These are phyloP conservation scores for Eragrostis nindensis DNA, from an alignment of 176 grass and related monocot species.

Conservation along the genomic window DNA sequence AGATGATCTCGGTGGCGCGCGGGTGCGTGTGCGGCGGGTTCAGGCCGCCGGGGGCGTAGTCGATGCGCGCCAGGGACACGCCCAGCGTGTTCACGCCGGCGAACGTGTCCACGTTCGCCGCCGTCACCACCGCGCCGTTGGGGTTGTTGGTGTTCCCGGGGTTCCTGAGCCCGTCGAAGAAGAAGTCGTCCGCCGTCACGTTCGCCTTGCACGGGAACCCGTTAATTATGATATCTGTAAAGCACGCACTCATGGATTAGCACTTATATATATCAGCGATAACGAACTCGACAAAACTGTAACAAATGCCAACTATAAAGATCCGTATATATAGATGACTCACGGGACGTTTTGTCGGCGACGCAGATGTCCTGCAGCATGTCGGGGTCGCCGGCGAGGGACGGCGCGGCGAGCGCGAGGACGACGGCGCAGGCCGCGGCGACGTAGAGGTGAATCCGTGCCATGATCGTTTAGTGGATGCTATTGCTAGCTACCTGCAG, in stretches of 20 bases:
- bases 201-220: slow-evolving; percentile 40
- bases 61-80: not conserved
- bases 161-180: slow-evolving; percentile 50
- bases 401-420: slow-evolving; percentile 23
- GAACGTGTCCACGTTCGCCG: slow-evolving; percentile 54
- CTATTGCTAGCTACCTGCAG: too few relatives aligned
- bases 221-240: too few relatives aligned
- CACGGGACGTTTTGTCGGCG: slow-evolving; percentile 53
- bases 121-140: slow-evolving; percentile 46
- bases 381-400: slow-evolving; percentile 58
- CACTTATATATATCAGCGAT: too few relatives aligned
- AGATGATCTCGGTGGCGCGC: slow-evolving; percentile 61
- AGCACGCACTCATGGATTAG: too few relatives aligned
- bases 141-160: slow-evolving; percentile 62
- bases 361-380: slow-evolving; percentile 62
- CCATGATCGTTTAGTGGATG: not conserved
- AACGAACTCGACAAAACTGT: too few relatives aligned
- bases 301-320: too few relatives aligned
- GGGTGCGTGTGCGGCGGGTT: slow-evolving; percentile 73
- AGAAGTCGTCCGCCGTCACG: slow-evolving; percentile 68
- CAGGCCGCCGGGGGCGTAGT: slow-evolving; percentile 54
- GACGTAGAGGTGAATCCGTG: slow-evolving; percentile 26
- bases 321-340: too few relatives aligned
- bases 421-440: slow-evolving; percentile 30
- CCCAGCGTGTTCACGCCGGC: slow-evolving; percentile 39